These are phyloP conservation scores for Sporothrix euskadiensis DNA, from an alignment of 2,329 filamentous ascomycete genomes.

Conservation along the genomic window DNA sequence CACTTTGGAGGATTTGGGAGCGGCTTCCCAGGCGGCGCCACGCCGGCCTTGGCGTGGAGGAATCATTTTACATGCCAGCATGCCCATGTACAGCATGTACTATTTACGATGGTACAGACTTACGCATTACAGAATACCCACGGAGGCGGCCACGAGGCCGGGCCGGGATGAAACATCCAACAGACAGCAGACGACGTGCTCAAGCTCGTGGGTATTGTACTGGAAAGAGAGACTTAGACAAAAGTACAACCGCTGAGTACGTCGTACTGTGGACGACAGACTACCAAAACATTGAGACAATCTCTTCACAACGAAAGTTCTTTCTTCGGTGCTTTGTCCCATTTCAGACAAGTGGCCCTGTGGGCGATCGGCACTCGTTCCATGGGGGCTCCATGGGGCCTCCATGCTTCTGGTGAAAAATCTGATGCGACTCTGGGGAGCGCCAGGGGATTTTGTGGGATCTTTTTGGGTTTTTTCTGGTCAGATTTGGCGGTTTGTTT, in stretches of 20 bases:
- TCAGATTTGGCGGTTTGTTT: not conserved
- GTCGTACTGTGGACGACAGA: not conserved
- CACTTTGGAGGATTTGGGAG: not conserved
- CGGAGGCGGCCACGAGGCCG: not conserved
- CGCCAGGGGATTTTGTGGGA: not conserved
- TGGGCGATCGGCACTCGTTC: not conserved
- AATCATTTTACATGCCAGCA: not conserved
- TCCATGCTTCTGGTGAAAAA: not conserved
- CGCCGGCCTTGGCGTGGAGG: not conserved
- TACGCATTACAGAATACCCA: too few relatives aligned
- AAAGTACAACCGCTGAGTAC: not conserved
- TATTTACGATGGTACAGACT: too few relatives aligned
- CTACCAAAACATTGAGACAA: not conserved
- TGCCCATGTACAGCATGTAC: not conserved
- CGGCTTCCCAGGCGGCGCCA: not conserved
- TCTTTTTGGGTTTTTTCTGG: not conserved
- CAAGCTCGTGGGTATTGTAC: not conserved
- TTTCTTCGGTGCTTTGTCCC: not conserved
- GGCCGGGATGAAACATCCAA: not conserved
- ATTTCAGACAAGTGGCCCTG: conserved; percentile 1
- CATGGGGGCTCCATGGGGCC: not conserved
- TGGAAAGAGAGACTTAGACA: not conserved
- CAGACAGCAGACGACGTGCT: not conserved
- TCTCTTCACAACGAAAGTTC: not conserved
- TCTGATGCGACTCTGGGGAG: not conserved